These are phyloP conservation scores for Ilyonectria destructans DNA, from an alignment of 2,329 filamentous ascomycete genomes.

Conservation along the genomic window DNA sequence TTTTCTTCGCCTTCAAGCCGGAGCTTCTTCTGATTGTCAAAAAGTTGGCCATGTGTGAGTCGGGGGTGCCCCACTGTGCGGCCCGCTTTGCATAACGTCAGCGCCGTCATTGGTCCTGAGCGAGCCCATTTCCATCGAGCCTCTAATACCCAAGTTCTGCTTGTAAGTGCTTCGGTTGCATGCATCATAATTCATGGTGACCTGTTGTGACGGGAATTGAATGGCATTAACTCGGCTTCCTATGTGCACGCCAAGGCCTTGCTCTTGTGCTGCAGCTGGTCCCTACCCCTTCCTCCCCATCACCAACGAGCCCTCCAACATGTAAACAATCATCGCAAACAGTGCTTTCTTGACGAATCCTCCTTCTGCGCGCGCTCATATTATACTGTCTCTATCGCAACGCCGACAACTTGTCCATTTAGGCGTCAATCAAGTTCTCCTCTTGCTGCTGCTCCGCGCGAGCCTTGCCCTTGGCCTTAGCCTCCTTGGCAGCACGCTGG, in stretches of 20 bases:
- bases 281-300: conserved; percentile 32
- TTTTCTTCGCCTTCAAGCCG: neutral
- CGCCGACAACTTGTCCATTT: conserved; percentile 42
- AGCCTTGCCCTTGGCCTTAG: conserved; percentile 75
- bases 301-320: conserved; percentile 37
- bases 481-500: conserved; percentile 75
- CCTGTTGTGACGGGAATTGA: conserved; percentile 39
- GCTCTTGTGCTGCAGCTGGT: conserved; percentile 41
- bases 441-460: conserved; percentile 65
- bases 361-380: conserved; percentile 45
- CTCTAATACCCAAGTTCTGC: neutral
- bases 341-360: conserved; percentile 43
- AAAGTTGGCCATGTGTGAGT: conserved; percentile 44
- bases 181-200: neutral
- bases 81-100: conserved; percentile 38
- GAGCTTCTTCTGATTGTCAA: conserved; percentile 19
- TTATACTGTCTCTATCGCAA: conserved; percentile 49
- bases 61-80: conserved; percentile 41
- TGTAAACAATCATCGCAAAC: conserved; percentile 46
- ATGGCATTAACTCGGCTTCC: conserved; percentile 53
- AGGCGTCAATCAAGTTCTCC: conserved; percentile 76
- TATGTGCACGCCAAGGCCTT: conserved; percentile 49
- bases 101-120: conserved; percentile 37
- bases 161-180: conserved; percentile 29
- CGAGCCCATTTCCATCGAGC: neutral